phyloP scores from a whole-genome alignment of 306 rosid genomes.

The Medicago lupulina region DNA sequence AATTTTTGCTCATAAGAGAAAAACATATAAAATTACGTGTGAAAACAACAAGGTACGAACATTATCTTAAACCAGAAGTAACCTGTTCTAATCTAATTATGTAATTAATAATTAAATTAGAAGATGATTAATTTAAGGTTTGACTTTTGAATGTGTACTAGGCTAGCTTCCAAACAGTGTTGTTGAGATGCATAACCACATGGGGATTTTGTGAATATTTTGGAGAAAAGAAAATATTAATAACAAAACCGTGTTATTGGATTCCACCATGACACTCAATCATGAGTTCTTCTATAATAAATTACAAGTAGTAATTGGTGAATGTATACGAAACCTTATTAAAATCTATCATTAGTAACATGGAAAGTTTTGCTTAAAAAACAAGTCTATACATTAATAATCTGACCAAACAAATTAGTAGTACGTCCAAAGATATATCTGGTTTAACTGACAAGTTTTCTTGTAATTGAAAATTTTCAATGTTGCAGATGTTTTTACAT shows the following conservation, averaged over 20 bases:
- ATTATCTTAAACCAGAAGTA: slow-evolving; percentile 1
- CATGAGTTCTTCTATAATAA: slow-evolving; percentile 33
- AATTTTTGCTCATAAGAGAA: neutral
- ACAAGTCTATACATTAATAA: neutral
- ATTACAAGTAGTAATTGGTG: neutral
- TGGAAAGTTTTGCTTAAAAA: slow-evolving; percentile 10
- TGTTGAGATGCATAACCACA: slow-evolving; percentile 31
- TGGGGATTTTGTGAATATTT: slow-evolving; percentile 20
- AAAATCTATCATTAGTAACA: slow-evolving; percentile 1
- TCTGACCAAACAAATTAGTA: neutral
- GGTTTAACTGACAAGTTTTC: neutral
- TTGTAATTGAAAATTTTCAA: too few species aligned
- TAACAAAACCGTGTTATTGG: neutral
- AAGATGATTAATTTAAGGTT: slow-evolving; percentile 15
- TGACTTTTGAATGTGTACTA: slow-evolving; percentile 42
- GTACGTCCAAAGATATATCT: neutral
- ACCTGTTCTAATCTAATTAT: neutral
- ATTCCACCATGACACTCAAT: slow-evolving; percentile 42
- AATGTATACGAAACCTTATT: neutral
- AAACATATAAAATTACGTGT: neutral
- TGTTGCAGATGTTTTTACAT: too few species aligned
- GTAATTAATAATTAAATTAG: neutral
- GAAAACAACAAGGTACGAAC: slow-evolving; percentile 13
- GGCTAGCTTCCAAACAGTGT: slow-evolving; percentile 20
- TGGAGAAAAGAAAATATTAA: neutral